These are phyloP conservation scores for Iberis pinnata DNA, from an alignment of 345 rosid species.

Conservation along the genomic window DNA sequence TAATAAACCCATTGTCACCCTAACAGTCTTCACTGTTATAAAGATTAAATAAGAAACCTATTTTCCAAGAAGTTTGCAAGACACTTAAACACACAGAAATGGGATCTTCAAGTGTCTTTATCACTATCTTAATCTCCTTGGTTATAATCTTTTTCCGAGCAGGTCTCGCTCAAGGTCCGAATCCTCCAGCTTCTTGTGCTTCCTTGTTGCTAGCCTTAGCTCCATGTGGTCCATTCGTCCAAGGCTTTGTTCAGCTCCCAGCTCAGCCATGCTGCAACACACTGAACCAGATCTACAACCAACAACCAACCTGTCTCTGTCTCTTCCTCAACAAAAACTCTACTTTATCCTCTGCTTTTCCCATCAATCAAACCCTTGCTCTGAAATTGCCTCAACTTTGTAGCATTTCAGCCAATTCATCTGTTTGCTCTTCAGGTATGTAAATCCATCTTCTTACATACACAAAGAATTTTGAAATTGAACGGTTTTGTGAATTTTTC, in stretches of 20 bases:
- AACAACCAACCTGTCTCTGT: slow-evolving; percentile 56
- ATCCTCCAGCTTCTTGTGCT: slow-evolving; percentile 42
- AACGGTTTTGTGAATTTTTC: neutral
- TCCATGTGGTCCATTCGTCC: slow-evolving; percentile 69
- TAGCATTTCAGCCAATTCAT: slow-evolving; percentile 33
- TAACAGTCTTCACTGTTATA: neutral
- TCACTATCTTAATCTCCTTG: slow-evolving; percentile 30
- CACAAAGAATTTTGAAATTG: neutral
- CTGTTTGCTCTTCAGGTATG: slow-evolving; percentile 40
- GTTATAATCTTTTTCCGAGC: slow-evolving; percentile 19
- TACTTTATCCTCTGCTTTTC: slow-evolving; percentile 36
- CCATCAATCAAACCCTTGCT: slow-evolving; percentile 60
- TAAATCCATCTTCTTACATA: neutral
- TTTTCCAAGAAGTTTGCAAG: neutral
- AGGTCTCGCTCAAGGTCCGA: slow-evolving; percentile 35
- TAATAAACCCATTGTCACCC: slow-evolving; percentile 13
- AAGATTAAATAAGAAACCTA: slow-evolving; percentile 26
- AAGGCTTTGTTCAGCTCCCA: slow-evolving; percentile 48
- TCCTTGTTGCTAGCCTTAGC: slow-evolving; percentile 41
- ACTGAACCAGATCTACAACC: slow-evolving; percentile 46
- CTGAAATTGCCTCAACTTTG: slow-evolving; percentile 53
- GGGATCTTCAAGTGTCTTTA: slow-evolving; percentile 22
- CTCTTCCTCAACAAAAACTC: slow-evolving; percentile 48
- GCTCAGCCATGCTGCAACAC: slow-evolving; percentile 52
- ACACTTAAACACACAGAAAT: slow-evolving; percentile 1